phyloP scores from a whole-genome alignment of 768 basidiomycete species.

The Boletus reticulatus region DNA sequence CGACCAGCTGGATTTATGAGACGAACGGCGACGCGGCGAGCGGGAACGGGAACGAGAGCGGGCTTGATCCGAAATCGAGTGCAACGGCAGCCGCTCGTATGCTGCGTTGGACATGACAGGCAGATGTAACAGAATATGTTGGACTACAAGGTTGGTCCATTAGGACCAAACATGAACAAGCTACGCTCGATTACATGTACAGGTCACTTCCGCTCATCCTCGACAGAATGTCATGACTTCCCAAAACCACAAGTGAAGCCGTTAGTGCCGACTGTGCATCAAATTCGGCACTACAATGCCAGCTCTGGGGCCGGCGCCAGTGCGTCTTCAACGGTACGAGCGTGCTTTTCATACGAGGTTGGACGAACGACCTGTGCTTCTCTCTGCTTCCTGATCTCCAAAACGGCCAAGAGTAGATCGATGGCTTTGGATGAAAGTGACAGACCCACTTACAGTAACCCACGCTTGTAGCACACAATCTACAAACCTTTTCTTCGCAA shows the following conservation, averaged over 20 bases:
- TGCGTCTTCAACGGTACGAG: background rate
- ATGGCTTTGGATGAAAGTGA: no score
- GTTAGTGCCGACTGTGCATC: background rate
- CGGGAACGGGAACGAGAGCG: slow-evolving; percentile 27
- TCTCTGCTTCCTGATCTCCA: background rate
- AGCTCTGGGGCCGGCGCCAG: background rate
- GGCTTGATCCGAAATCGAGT: slow-evolving; percentile 36
- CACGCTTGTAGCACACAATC: background rate
- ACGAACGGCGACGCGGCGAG: slow-evolving; percentile 22
- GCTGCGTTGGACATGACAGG: slow-evolving; percentile 38
- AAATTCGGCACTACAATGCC: background rate
- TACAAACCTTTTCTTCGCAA: slow-evolving; percentile 20
- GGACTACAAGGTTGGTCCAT: no score
- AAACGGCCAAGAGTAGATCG: slow-evolving; percentile 1
- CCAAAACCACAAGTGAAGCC: background rate
- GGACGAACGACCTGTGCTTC: background rate
- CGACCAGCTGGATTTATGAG: slow-evolving; percentile 26
- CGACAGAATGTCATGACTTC: background rate
- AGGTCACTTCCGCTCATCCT: no score
- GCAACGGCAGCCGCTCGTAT: slow-evolving; percentile 53
- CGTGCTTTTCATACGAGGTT: background rate
- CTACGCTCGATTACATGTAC: no score
- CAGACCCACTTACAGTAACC: background rate
- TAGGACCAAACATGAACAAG: no score
- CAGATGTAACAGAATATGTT: background rate